A percentile compares a stretch with the other conserved stretches of the same genome.
phyloP scores from a whole-genome alignment of 2,329 filamentous ascomycete genomes.

The Aspergillus hiratsukae region DNA sequence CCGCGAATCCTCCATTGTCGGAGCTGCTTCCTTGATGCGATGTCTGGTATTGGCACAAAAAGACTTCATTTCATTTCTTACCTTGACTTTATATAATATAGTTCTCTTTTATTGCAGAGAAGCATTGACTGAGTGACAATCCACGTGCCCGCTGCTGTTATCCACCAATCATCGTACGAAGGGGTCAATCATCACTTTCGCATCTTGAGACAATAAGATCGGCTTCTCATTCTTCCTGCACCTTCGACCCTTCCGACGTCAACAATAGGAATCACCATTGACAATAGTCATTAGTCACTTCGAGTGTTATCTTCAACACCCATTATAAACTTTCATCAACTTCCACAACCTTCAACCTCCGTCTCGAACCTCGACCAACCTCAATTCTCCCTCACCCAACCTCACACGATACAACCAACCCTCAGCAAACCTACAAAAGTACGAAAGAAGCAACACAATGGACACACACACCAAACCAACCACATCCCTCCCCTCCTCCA shows the following conservation, averaged over 20 bases:
- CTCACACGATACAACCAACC: neutral
- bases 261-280: neutral
- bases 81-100: neutral
- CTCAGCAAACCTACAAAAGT: neutral
- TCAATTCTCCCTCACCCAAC: neutral
- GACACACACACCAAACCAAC: constrained; percentile 22
- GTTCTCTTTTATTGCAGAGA: neutral
- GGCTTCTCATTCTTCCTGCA: neutral
- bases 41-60: neutral
- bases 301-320: neutral
- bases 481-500: constrained; percentile 33
- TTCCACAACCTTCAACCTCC: neutral
- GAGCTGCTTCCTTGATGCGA: neutral
- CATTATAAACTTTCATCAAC: neutral
- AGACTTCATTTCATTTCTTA: neutral
- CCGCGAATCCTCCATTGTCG: constrained; percentile 2
- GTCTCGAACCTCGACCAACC: neutral
- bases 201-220: neutral
- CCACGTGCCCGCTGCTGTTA: neutral
- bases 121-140: neutral
- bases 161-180: neutral
- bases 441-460: constrained; percentile 19
- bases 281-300: neutral
- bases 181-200: neutral
- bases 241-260: neutral